Evolutionary conservation across 2,329 filamentous ascomycete species (phyloP), one percentile per base, ranked within the genome.

Genomic region (Penicillium sp.): DNA sequence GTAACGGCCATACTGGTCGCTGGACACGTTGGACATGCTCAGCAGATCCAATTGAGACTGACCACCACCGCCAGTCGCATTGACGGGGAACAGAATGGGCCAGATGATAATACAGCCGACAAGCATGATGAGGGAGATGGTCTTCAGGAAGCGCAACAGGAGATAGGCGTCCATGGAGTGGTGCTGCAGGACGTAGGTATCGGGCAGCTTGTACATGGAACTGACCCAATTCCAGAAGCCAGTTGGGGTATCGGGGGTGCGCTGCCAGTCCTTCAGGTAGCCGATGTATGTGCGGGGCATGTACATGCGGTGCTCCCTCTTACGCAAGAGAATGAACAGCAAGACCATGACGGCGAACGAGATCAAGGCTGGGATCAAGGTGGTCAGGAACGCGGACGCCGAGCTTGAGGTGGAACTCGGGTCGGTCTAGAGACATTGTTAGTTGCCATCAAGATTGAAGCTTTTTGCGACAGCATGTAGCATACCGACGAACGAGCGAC

Each of bases 141-240:
- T 88, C 69, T 92, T 91, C 62, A 98, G 78, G 69, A 93, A 96
- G 35, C 93, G 91, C 27, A 98, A 81, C 73, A 96, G 92, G 51
- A 98, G 86, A 75, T 93, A 98, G 31, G 90, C 90, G 72, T 99
- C 93, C 61, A 99, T 85, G 0, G 92, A 96, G 72, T 93, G 91
- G 78, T 96, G 92, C 69, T 95, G 91, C 23, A 98, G 85, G 26
- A 93, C 86, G 69, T 91, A 92, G 42, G 87, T 87, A 72, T 98
- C 93, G 3, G 83, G 80, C 21, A 87, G 74, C 65, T 83, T 83
- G 78, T 85, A 88, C 76, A 91, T 90, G 13, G 83, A 78, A 10
- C 76, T 76, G 57, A 92, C 74, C 89, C 89, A 92, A 65, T 88
- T 85, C 66, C 90, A 78, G 46, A 86, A 72, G 53, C 88, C 88